Evolutionary conservation across 2,329 filamentous ascomycete genomes (phyloP).

Genomic region (Ophiocordyceps camponoti-saundersi): DNA sequence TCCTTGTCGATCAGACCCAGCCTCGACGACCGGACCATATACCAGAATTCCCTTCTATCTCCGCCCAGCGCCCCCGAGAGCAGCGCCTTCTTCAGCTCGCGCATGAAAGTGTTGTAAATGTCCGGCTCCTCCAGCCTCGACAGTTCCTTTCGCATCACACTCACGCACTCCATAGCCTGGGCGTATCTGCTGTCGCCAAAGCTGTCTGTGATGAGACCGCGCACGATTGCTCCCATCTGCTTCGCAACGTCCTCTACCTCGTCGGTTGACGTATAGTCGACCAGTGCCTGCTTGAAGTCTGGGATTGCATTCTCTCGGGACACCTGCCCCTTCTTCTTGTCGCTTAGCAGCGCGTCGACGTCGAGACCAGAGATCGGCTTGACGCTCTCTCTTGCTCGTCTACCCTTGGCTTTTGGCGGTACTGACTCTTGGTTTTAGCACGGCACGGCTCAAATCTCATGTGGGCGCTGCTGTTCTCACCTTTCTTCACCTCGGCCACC

Average conservation of each 20-base stretch:
- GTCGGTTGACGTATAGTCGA: slow-evolving; percentile 38
- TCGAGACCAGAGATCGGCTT: slow-evolving; percentile 86
- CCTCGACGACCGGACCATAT: slow-evolving; percentile 44
- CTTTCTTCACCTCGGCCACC: slow-evolving; percentile 69
- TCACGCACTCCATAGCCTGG: slow-evolving; percentile 57
- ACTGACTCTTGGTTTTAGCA: slow-evolving; percentile 27
- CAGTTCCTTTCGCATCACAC: slow-evolving; percentile 63
- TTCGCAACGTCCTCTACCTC: slow-evolving; percentile 50
- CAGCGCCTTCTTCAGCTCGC: slow-evolving; percentile 54
- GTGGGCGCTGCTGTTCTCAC: slow-evolving; percentile 17
- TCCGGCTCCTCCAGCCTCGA: slow-evolving; percentile 57
- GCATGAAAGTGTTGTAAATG: slow-evolving; percentile 61
- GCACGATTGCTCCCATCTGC: slow-evolving; percentile 60
- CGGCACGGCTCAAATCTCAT: neutral
- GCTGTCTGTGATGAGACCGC: slow-evolving; percentile 50
- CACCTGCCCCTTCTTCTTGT: slow-evolving; percentile 25
- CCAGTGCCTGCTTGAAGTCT: slow-evolving; percentile 71
- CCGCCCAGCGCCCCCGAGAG: slow-evolving; percentile 55
- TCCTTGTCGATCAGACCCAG: slow-evolving; percentile 57
- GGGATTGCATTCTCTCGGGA: slow-evolving; percentile 63
- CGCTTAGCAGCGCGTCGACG: slow-evolving; percentile 62
- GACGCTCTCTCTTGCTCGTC: slow-evolving; percentile 48
- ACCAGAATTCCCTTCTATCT: slow-evolving; percentile 72
- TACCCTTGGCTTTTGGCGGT: slow-evolving; percentile 61
- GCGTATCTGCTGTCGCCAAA: slow-evolving; percentile 62